Conservation (phyloP, 176 grass and related monocot species). For the Eleusine indica region DNA sequence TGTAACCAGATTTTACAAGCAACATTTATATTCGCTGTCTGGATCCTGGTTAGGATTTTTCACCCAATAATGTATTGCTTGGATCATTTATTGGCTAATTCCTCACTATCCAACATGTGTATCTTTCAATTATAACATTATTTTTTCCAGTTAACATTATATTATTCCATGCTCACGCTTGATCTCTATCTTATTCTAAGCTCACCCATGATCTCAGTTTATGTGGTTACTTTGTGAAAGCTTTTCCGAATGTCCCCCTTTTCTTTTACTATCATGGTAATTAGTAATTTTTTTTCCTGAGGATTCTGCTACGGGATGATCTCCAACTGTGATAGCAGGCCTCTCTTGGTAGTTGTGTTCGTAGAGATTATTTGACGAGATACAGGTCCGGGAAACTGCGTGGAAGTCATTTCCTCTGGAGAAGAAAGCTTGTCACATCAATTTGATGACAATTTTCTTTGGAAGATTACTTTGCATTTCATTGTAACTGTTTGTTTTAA, state of each 20-base stretch:
- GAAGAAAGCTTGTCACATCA: conserved; percentile 26
- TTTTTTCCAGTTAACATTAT: background rate
- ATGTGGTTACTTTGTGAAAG: conserved; percentile 7
- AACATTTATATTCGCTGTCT: background rate
- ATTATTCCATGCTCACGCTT: background rate
- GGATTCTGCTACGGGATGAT: background rate
- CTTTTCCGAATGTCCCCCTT: conserved; percentile 5
- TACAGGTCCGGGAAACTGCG: background rate
- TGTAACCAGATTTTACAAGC: conserved; percentile 1
- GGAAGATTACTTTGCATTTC: conserved; percentile 2
- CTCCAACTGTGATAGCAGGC: background rate
- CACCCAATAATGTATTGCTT: background rate
- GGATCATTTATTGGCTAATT: conserved; percentile 18
- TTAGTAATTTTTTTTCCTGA: conserved; percentile 19
- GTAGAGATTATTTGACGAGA: conserved; percentile 14
- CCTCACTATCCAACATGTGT: background rate
- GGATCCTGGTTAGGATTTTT: background rate
- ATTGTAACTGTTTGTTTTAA: background rate
- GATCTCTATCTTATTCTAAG: conserved; percentile 12
- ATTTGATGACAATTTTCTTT: background rate
- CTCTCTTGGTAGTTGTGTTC: background rate
- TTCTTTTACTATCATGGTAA: background rate
- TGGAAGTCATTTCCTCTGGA: background rate
- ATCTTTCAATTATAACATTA: background rate
- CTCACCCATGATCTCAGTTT: conserved; percentile 11